Percentiles rank a stretch among this genome's conserved stretches.
phyloP scores from a whole-genome alignment of 2,329 filamentous ascomycete species.

The Dendryphion nanum region DNA sequence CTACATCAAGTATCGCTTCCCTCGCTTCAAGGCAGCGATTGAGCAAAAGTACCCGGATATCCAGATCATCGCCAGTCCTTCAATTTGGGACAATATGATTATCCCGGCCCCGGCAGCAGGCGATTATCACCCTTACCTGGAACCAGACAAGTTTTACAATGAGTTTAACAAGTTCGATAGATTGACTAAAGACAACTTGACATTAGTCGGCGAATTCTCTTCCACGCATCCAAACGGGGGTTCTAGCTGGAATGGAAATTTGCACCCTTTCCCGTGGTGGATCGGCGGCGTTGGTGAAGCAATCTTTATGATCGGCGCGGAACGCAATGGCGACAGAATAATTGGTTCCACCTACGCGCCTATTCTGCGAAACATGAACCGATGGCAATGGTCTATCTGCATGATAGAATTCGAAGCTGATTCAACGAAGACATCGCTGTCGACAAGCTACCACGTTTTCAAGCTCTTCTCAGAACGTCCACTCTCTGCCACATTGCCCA shows the following conservation, averaged over 20 bases:
- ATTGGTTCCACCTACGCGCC: slow-evolving; percentile 52
- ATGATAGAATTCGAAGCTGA: slow-evolving; percentile 44
- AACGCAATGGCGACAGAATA: slow-evolving; percentile 62
- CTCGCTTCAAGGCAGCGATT: slow-evolving; percentile 34
- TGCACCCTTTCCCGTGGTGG: slow-evolving; percentile 37
- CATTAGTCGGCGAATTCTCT: slow-evolving; percentile 5
- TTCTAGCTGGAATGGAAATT: slow-evolving; percentile 4
- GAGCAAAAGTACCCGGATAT: slow-evolving; percentile 35
- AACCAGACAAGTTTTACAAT: slow-evolving; percentile 20
- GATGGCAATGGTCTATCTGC: slow-evolving; percentile 38
- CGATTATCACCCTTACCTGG: slow-evolving; percentile 41
- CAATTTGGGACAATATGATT: not conserved
- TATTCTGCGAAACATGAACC: slow-evolving; percentile 34
- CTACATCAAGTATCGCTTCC: slow-evolving; percentile 33
- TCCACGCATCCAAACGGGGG: slow-evolving; percentile 3
- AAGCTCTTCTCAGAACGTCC: slow-evolving; percentile 45
- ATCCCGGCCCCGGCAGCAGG: slow-evolving; percentile 9
- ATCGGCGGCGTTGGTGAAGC: slow-evolving; percentile 63
- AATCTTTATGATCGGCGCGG: slow-evolving; percentile 63
- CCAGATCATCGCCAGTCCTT: slow-evolving; percentile 21
- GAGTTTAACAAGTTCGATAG: slow-evolving; percentile 10
- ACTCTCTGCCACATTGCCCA: slow-evolving; percentile 47
- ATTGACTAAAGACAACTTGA: slow-evolving; percentile 1
- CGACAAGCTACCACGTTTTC: slow-evolving; percentile 39
- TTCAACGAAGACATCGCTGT: slow-evolving; percentile 30